phyloP scores from a whole-genome alignment of 257 asterid genomes.

The Solanum acaule region DNA sequence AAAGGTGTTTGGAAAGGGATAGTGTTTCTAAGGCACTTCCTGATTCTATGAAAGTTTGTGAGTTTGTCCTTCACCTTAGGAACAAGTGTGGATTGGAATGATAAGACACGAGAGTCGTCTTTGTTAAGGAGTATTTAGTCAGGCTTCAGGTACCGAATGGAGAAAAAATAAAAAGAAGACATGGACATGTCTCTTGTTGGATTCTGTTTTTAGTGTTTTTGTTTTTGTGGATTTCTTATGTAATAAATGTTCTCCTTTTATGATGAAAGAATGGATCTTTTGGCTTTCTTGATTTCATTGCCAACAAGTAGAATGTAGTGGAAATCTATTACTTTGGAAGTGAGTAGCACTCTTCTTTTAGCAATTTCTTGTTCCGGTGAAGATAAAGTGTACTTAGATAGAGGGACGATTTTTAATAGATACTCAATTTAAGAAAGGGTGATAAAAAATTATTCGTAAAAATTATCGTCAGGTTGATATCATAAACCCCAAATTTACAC shows the following conservation, averaged over 20 bases:
- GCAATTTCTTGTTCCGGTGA: neutral
- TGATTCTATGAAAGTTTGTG: neutral
- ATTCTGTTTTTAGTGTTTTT: neutral
- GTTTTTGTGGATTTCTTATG: neutral
- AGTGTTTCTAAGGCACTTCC: conserved; percentile 5
- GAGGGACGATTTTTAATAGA: too few relatives aligned
- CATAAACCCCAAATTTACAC: neutral
- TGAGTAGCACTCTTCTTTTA: neutral
- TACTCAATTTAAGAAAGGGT: too few relatives aligned
- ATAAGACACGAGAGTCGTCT: neutral
- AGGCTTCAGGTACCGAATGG: neutral
- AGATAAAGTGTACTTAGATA: neutral
- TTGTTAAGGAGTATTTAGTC: neutral
- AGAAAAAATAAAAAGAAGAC: neutral
- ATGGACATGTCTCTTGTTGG: neutral
- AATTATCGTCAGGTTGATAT: neutral
- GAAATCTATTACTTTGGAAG: neutral
- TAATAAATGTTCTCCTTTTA: neutral
- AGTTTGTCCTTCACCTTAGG: neutral
- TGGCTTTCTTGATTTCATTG: neutral
- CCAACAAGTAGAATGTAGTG: neutral
- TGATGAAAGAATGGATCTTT: neutral
- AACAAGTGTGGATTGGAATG: neutral
- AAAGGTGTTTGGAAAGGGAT: conserved; percentile 6
- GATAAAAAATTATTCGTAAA: too few relatives aligned